These are phyloP conservation scores for Diaporthe humulicola DNA, from an alignment of 2,329 filamentous ascomycete species.

Conservation along the genomic window DNA sequence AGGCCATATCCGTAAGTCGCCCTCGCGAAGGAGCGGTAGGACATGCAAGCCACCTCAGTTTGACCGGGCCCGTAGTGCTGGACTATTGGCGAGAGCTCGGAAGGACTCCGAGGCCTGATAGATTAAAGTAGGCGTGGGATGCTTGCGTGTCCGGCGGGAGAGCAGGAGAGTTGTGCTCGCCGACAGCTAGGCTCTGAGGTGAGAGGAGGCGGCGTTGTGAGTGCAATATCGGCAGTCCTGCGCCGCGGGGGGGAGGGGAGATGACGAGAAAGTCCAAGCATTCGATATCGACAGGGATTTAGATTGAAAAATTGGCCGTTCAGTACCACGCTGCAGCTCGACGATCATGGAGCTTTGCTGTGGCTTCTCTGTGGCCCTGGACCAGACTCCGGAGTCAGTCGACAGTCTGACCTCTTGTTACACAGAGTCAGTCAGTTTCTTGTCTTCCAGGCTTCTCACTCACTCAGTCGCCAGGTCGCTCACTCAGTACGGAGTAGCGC, in stretches of 20 bases:
- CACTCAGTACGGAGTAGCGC: neutral
- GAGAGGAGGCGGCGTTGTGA: slow-evolving; percentile 14
- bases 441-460: neutral
- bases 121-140: slow-evolving; percentile 21
- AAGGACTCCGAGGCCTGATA: slow-evolving; percentile 24
- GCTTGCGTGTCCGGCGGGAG: neutral
- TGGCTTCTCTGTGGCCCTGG: neutral
- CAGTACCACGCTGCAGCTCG: slow-evolving; percentile 29
- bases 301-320: slow-evolving; percentile 40
- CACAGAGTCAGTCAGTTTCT: slow-evolving; percentile 3
- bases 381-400: slow-evolving; percentile 5
- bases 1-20: slow-evolving; percentile 15
- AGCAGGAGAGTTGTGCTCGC: neutral
- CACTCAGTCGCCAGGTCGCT: neutral
- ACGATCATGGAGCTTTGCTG: slow-evolving; percentile 15
- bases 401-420: neutral
- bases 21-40: slow-evolving; percentile 23
- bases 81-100: slow-evolving; percentile 24
- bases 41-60: slow-evolving; percentile 30
- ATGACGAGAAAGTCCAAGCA: slow-evolving; percentile 29
- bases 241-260: neutral
- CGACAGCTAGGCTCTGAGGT: neutral
- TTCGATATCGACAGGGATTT: slow-evolving; percentile 39
- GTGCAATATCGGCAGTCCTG: slow-evolving; percentile 30
- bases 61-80: slow-evolving; percentile 13